A percentile compares a stretch with the other conserved stretches of the same genome.
Conservation (phyloP, 2,329 filamentous ascomycete species). For the Cadophora malorum region DNA sequence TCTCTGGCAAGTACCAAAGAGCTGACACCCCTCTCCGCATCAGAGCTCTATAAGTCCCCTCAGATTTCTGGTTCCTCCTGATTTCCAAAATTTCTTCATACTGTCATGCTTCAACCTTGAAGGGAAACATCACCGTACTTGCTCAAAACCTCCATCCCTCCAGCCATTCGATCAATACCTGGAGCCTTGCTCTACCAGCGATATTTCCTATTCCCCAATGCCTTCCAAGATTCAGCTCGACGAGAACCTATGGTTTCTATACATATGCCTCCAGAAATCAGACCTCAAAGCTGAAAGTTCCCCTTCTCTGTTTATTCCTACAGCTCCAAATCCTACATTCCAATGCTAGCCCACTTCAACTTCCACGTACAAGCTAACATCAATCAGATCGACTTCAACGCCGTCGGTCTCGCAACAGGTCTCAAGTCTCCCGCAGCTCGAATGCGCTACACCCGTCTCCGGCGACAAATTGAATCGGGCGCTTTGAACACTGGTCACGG, state of each 20-base stretch:
- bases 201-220: slow-evolving; percentile 38
- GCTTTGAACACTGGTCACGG: slow-evolving; percentile 40
- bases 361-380: not conserved
- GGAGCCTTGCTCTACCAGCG: not conserved
- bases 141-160: slow-evolving; percentile 14
- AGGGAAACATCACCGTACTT: slow-evolving; percentile 19
- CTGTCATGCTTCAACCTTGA: not conserved
- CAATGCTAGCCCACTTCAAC: not conserved
- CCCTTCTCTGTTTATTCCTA: not conserved
- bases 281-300: slow-evolving; percentile 47
- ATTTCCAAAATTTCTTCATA: slow-evolving; percentile 2
- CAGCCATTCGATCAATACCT: not conserved
- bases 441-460: slow-evolving; percentile 49
- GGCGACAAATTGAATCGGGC: slow-evolving; percentile 43
- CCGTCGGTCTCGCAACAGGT: slow-evolving; percentile 45
- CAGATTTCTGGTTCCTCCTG: not conserved
- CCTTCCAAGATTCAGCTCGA: slow-evolving; percentile 49
- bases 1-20: slow-evolving; percentile 12
- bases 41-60: not conserved
- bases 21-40: not conserved
- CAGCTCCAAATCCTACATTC: not conserved
- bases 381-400: slow-evolving; percentile 49
- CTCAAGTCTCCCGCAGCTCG: slow-evolving; percentile 49
- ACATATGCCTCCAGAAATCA: slow-evolving; percentile 49
- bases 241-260: slow-evolving; percentile 51